These are phyloP conservation scores for Penicillium sp. DNA, from an alignment of 2,329 filamentous ascomycete genomes.

Conservation along the genomic window DNA sequence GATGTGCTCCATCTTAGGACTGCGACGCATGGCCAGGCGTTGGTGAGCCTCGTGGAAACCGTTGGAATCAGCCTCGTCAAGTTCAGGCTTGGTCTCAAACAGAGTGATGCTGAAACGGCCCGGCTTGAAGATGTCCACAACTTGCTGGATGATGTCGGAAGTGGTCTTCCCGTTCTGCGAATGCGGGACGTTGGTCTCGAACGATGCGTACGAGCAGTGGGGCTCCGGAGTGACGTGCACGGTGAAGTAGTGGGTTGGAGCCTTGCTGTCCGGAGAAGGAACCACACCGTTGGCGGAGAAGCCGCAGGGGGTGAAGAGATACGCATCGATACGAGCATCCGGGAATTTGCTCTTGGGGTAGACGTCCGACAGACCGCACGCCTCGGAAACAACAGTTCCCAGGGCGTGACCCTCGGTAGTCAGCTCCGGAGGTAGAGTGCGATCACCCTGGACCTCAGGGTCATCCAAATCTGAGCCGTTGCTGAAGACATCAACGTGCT, in stretches of 20 bases:
- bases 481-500: conserved; percentile 72
- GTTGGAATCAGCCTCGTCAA: conserved; percentile 38
- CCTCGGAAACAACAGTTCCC: conserved; percentile 86
- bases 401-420: conserved; percentile 92
- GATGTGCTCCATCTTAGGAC: conserved; percentile 68
- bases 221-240: conserved; percentile 98
- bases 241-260: conserved; percentile 85
- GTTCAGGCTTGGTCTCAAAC: conserved; percentile 77
- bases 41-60: conserved; percentile 38
- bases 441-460: conserved; percentile 50
- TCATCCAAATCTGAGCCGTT: conserved; percentile 65
- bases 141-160: conserved; percentile 85
- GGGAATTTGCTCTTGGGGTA: conserved; percentile 86
- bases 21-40: conserved; percentile 44
- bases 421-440: conserved; percentile 65
- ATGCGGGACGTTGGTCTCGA: conserved; percentile 95
- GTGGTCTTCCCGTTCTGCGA: conserved; percentile 85
- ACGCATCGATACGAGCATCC: conserved; percentile 90
- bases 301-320: conserved; percentile 93
- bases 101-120: conserved; percentile 97
- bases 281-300: conserved; percentile 97
- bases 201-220: conserved; percentile 94
- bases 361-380: conserved; percentile 82
- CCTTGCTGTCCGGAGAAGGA: conserved; percentile 64
- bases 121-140: conserved; percentile 93